Evolutionary conservation across 495 filamentous ascomycete genomes (phyloP), one percentile per base, ranked within the genome.

Genomic region (Pseudotulostoma volvatum): DNA sequence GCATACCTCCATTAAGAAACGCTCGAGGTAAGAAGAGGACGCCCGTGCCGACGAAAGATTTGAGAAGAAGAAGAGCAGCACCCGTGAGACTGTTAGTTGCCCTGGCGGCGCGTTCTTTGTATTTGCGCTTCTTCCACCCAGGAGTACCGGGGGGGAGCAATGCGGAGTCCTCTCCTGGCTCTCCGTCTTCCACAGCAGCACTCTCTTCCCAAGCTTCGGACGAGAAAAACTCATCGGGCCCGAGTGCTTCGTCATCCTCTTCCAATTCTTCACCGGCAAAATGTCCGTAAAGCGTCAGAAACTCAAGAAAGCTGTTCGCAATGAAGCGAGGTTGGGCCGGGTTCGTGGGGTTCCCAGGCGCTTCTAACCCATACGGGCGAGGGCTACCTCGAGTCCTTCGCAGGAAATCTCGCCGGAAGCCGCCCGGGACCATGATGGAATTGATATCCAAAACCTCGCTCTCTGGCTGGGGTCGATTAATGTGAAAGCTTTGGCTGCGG

Each of bases 1-100:
- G 60, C 84, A 97, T 94, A 39, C 90, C 90, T 34, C 90, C 90
- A 48, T 96, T 97, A 33, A 93, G 69, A 57, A 87, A 84, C 9
- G 90, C 90, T 43, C 84, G 76, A 0, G 90, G 90, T 3, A 97
- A 66, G 64, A 97, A 97, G 20, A 97, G 63, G n/a, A 97, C 90
- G 21, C 90, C 90, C 1, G 90, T 97, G 9, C 90, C 90, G 30
- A 97, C 88, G 48, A 97, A 97, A 8, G 86, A 93, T 59, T 97
- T 97, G 36, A 97, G 70, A 28, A 97, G 67, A 15, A 96, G 67
- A 36, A 95, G 53, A 11, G 77, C 74, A 9, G 90, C 88, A 40
- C 76, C 74, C 31, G 74, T 76, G 14, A 79, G 69, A 25, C 71
- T 76, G 43, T 75, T 85, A 13, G 69, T 81, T 31, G 82, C 81